Conservation (phyloP, 2,329 filamentous ascomycete species). For the Paecilomyces variotii region DNA sequence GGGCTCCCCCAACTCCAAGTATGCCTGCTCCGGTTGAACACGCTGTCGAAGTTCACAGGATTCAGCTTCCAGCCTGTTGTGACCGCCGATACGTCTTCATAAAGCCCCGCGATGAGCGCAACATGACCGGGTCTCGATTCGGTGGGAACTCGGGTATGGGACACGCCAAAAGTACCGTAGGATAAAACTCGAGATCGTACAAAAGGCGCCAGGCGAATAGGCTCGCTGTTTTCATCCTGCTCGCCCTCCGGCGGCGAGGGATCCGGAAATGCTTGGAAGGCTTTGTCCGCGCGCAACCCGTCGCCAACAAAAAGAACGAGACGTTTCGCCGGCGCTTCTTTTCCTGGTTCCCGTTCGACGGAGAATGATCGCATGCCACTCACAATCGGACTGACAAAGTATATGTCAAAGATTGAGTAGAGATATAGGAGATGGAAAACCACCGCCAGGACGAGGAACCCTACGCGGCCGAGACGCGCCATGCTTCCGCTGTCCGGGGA, state of each 20-base stretch:
- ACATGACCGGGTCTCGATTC: conserved; percentile 96
- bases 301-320: conserved; percentile 96
- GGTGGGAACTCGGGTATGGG: conserved; percentile 91
- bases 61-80: conserved; percentile 98
- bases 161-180: conserved; percentile 92
- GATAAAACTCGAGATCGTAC: conserved; percentile 80
- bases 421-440: conserved; percentile 92
- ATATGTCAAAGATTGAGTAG: conserved; percentile 95
- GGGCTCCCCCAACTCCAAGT: conserved; percentile 99
- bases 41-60: conserved; percentile 95
- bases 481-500: conserved; percentile 17
- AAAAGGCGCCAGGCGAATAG: conserved; percentile 80
- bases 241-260: conserved; percentile 53
- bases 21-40: conserved; percentile 93
- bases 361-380: conserved; percentile 82
- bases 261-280: conserved; percentile 87
- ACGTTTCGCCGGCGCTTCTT: conserved; percentile 73
- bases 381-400: conserved; percentile 96
- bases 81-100: conserved; percentile 96
- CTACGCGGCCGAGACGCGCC: conserved; percentile 59
- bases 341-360: conserved; percentile 52
- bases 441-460: conserved; percentile 81
- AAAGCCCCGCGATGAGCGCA: conserved; percentile 88
- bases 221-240: conserved; percentile 28
- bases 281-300: conserved; percentile 92